Evolutionary conservation across 2,329 filamentous ascomycete genomes (phyloP), one percentile per base, ranked within the genome.

Genomic region (Diatrype stigma): DNA sequence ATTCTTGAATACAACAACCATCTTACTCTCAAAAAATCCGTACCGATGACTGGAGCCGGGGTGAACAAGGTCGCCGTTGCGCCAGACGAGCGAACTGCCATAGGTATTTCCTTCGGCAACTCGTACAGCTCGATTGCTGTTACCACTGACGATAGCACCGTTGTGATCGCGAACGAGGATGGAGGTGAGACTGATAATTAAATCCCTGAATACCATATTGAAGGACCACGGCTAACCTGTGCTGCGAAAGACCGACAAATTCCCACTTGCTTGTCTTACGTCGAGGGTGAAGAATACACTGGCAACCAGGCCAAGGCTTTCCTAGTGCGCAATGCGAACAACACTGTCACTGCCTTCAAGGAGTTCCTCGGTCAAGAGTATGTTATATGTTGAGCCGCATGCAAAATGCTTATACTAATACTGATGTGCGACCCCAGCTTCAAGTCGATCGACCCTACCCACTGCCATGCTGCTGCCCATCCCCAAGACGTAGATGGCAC

Each of bases 111-210:
- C 61, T 96, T 97, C 79, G 94, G 94, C 75, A 99, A 97, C 79
- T 92, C 91, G 56, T 96, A 96, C 85, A 95, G 90, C 77, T 96
- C 91, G 54, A 96, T 99, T 74, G 93, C 93, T 63, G 91, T 86
- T 70, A 96, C 92, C 45, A 82, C 86, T 56, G 93, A 97, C 67
- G 93, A 95, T 73, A 96, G 95, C 79, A 87, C 91, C 58, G 90
- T 96, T 71, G 93, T 99, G 58, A 97, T 99, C 75, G 94, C 94
- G 67, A 97, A 99, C 75, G 94, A 97, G 77, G 94, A 97, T 68
- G 94, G 94, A 79, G 90, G 90, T 91, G 70, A 67, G 84, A 73
- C 23, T n/a, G 48, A 23, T 42, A 44, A n/a, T 8, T 17, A 21
- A 23, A 37, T 42, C 28, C 6, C 38, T 10, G n/a, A n/a, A n/a